phyloP scores from a whole-genome alignment of 225 moss, liverwort and hornwort species.

The Asterella californica region DNA sequence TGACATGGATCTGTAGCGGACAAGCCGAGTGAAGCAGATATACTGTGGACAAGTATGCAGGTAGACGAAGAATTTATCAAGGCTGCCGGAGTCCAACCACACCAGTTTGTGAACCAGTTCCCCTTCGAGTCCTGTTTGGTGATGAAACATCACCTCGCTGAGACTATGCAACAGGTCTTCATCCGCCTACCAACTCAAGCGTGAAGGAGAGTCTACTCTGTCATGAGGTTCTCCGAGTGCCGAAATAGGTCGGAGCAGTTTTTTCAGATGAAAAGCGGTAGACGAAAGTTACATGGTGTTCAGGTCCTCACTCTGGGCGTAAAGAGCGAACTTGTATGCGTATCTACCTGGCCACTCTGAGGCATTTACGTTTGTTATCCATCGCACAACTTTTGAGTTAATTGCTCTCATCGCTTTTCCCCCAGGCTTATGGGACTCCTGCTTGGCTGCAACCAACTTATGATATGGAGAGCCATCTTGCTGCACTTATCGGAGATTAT shows the following conservation, averaged over 20 bases:
- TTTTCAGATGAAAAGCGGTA: neutral
- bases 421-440: conserved; percentile 72
- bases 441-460: conserved; percentile 87
- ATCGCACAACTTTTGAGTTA: neutral
- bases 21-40: conserved; percentile 67
- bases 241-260: neutral
- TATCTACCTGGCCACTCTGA: neutral
- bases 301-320: too few species aligned
- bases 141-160: conserved; percentile 95
- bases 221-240: neutral
- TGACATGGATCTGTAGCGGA: conserved; percentile 47
- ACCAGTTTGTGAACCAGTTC: conserved; percentile 92
- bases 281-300: neutral
- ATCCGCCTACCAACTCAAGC: conserved; percentile 1
- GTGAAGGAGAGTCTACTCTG: neutral
- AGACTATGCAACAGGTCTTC: conserved; percentile 82
- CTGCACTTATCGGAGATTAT: conserved; percentile 77
- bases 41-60: conserved; percentile 91
- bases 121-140: conserved; percentile 82
- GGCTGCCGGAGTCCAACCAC: conserved; percentile 47
- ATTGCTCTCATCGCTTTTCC: neutral
- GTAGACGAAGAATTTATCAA: conserved; percentile 71
- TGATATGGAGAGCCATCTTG: conserved; percentile 75
- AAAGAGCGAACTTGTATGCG: neutral
- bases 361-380: neutral